Conservation (phyloP, 2,329 filamentous ascomycete genomes). For the Clonostachys rhizophaga region DNA sequence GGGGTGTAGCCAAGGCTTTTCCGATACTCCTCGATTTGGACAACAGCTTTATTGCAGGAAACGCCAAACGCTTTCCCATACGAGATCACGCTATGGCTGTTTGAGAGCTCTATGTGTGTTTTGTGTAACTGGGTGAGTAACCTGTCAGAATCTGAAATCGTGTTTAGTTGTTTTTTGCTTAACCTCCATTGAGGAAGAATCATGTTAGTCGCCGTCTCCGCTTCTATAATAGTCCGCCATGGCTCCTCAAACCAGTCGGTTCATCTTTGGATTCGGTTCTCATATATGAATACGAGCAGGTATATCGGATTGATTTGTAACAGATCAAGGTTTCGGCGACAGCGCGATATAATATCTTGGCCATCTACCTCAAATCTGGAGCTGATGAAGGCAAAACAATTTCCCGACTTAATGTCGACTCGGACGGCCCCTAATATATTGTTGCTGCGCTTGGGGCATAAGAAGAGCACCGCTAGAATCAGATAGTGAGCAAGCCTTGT, state of each 20-base stretch:
- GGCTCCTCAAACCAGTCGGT: neutral
- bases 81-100: constrained; percentile 1
- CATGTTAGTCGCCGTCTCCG: constrained; percentile 4
- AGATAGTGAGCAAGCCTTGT: too few relatives aligned
- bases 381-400: constrained; percentile 1
- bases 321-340: neutral
- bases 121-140: constrained; percentile 3
- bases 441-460: neutral
- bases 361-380: neutral
- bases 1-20: neutral
- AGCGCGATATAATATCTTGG: neutral
- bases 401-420: neutral
- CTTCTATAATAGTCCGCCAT: constrained; percentile 1
- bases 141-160: neutral
- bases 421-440: neutral
- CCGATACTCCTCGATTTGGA: constrained; percentile 1
- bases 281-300: constrained; percentile 3
- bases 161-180: neutral
- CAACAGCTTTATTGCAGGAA: neutral
- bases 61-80: constrained; percentile 1
- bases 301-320: constrained; percentile 5
- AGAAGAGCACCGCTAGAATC: neutral
- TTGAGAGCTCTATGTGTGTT: constrained; percentile 3
- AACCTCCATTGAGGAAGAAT: constrained; percentile 2
- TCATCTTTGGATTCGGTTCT: constrained; percentile 2